Base-by-base conservation (phyloP, 2,329 filamentous ascomycete genomes). In the Myriangium duriaei region DNA sequence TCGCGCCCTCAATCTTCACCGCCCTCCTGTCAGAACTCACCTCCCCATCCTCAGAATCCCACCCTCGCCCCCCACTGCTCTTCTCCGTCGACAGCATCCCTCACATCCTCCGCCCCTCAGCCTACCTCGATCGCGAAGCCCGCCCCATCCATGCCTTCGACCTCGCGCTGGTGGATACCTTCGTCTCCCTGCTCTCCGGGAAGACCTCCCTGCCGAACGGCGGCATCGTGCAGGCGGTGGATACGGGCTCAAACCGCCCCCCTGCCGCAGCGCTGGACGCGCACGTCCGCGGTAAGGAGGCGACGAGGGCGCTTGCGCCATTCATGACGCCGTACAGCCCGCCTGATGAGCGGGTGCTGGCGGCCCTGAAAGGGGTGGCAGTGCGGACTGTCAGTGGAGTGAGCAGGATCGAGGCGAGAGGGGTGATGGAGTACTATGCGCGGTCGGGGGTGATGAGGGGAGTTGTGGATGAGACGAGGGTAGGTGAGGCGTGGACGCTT, bases 371-470 rank as follows among this genome's bases (percentile, higher is more conserved):
- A 40, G 55, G 55, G 5, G 56, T 72, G 10, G 59, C 65, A 19
- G 55, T 72, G 3, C 58, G 68, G 48, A 68, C 72, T 13, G 54
- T 94, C 13, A 68, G 71, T 30, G 81, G 83, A 6, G 52, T 95
- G 47, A 79, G 66, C 50, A 82, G 79, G 60, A 62, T 69, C 2
- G 88, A 96, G 62, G 77, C 83, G 9, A 73, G 79, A 42, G 71
- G 76, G 1, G 66, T 93, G 49, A 79, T 96, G 76, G 86, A 95
- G 64, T 96, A 95, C 63, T 96, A 88, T 69, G 86, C 84, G 4
- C 76, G 74, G 24, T 92, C 84, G 57, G 91, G 88, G 10, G 67
- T 94, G 55, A 57, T 93, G 53, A 73, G 81, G 46, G 67, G 72
- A 44, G 68, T 65, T 32, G 69, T 95, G 34, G 78, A 82, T 51